phyloP scores from a whole-genome alignment of 2,329 filamentous ascomycete species.

The Claviceps sp. region DNA sequence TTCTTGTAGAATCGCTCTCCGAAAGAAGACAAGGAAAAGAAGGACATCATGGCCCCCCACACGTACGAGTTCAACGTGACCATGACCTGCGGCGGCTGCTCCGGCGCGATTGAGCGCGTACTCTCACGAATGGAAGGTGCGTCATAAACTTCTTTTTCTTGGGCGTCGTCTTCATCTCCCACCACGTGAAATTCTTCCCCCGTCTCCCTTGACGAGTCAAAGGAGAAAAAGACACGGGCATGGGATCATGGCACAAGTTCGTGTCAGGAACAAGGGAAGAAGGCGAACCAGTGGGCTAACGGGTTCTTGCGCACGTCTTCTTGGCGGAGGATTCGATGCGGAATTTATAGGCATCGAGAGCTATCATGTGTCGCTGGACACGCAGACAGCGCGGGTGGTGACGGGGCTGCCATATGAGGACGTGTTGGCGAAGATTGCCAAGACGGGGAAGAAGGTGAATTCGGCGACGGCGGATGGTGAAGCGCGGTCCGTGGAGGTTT shows the following conservation, averaged over 20 bases:
- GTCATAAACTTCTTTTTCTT: conserved; percentile 14
- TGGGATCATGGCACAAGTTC: too few relatives aligned
- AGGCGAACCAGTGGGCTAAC: background rate
- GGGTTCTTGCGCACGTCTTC: background rate
- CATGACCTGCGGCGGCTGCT: conserved; percentile 96
- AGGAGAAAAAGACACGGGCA: too few relatives aligned
- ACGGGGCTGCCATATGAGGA: conserved; percentile 63
- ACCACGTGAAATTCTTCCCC: too few relatives aligned
- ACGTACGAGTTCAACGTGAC: conserved; percentile 89
- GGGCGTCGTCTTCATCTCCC: too few relatives aligned
- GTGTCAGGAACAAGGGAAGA: too few relatives aligned
- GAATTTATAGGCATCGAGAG: conserved; percentile 58
- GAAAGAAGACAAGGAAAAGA: background rate
- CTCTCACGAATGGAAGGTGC: conserved; percentile 83
- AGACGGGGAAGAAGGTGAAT: conserved; percentile 89
- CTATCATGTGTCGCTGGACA: conserved; percentile 78
- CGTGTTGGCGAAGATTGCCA: conserved; percentile 78
- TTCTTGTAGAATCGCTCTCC: too few relatives aligned
- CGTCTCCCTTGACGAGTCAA: too few relatives aligned
- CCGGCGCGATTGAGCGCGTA: conserved; percentile 80
- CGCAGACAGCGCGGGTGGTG: conserved; percentile 66
- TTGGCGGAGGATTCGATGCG: background rate
- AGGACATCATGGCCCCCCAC: conserved; percentile 30
- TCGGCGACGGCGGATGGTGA: conserved; percentile 58
- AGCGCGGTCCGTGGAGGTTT: conserved; percentile 34